phyloP scores from a whole-genome alignment of 2,329 filamentous ascomycete species.

The Cladophialophora chaetospira region DNA sequence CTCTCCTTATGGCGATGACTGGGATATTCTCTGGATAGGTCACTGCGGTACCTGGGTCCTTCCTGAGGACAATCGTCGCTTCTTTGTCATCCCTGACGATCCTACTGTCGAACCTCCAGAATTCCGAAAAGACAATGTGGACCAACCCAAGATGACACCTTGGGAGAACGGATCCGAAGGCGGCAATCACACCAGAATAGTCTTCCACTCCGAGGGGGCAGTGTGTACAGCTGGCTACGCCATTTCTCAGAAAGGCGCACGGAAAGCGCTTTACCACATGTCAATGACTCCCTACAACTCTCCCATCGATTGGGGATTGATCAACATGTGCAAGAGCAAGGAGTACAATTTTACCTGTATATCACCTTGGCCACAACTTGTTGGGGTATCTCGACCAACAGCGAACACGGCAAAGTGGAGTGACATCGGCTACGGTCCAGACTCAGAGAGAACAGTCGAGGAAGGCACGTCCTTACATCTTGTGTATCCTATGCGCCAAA shows the following conservation, averaged over 20 bases:
- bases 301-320: conserved; percentile 25
- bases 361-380: conserved; percentile 23
- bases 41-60: conserved; percentile 46
- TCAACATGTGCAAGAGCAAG: conserved; percentile 24
- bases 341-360: conserved; percentile 23
- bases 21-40: conserved; percentile 57
- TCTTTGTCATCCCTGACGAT: conserved; percentile 38
- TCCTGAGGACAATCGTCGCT: conserved; percentile 36
- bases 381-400: conserved; percentile 26
- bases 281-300: conserved; percentile 28
- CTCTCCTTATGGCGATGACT: conserved; percentile 56
- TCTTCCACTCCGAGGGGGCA: conserved; percentile 21
- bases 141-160: conserved; percentile 21
- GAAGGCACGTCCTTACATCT: conserved; percentile 21
- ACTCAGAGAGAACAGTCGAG: conserved; percentile 12
- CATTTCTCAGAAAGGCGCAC: conserved; percentile 28
- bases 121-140: conserved; percentile 22
- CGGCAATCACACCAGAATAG: conserved; percentile 22
- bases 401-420: conserved; percentile 25
- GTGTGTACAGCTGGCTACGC: conserved; percentile 31
- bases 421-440: conserved; percentile 29
- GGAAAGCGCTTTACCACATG: conserved; percentile 28
- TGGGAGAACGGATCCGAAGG: conserved; percentile 23
- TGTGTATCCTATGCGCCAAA: conserved; percentile 27
- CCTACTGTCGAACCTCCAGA: conserved; percentile 35